Percentiles rank a stretch among this genome's conserved stretches.
Conservation (phyloP, 768 basidiomycete species). For the Candolleomyces eurysporus region DNA sequence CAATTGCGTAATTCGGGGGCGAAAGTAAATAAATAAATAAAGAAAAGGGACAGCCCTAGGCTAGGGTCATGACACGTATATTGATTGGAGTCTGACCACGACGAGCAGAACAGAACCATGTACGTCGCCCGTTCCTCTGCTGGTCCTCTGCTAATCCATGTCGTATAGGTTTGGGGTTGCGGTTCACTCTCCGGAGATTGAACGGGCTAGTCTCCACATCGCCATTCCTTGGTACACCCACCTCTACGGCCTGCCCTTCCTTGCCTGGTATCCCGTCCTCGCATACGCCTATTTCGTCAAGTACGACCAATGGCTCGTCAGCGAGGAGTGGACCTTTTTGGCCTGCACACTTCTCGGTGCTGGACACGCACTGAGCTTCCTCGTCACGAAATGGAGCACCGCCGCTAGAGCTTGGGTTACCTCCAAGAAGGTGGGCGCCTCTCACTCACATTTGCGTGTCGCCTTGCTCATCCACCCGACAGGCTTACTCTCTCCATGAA, state of each 20-base stretch:
- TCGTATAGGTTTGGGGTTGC: constrained; percentile 51
- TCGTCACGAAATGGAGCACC: constrained; percentile 88
- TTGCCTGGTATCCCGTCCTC: constrained; percentile 78
- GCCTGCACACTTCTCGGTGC: constrained; percentile 82
- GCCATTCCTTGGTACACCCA: constrained; percentile 68
- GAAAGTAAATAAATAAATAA: not conserved
- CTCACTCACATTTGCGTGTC: too few species aligned
- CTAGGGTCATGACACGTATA: not conserved
- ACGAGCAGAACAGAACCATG: constrained; percentile 7
- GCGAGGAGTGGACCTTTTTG: constrained; percentile 98
- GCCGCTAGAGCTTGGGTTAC: constrained; percentile 78
- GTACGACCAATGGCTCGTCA: constrained; percentile 88
- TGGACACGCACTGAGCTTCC: constrained; percentile 89
- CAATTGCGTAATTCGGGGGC: constrained; percentile 6
- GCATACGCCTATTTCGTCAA: constrained; percentile 90
- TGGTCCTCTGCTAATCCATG: too few species aligned
- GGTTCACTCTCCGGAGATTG: constrained; percentile 67
- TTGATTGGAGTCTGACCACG: not conserved
- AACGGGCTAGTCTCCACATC: constrained; percentile 62
- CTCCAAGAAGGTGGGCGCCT: constrained; percentile 65
- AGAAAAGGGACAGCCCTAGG: constrained; percentile 1
- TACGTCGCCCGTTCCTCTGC: too few species aligned
- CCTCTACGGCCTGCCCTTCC: constrained; percentile 73
- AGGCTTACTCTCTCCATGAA: constrained; percentile 61
- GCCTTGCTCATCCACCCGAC: too few species aligned